Percentiles rank a stretch among this genome's conserved stretches.
Conservation (phyloP, 441 rosid species). For the Jatropha multifida region DNA sequence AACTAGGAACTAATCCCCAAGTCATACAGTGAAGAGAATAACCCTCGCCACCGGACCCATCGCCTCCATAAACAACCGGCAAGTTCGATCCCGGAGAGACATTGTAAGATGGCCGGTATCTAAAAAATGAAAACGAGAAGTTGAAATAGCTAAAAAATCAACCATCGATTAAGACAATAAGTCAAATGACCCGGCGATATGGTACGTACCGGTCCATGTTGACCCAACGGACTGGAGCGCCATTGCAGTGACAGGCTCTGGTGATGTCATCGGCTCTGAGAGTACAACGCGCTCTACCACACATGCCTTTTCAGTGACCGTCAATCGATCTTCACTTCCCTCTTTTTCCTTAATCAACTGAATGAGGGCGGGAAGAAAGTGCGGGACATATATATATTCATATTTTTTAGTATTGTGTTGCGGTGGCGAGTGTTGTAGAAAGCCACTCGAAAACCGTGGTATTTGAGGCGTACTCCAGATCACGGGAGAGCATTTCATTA, state of each 20-base stretch:
- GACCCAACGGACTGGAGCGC: conserved; percentile 39
- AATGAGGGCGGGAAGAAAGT: conserved; percentile 19
- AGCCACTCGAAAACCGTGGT: not conserved
- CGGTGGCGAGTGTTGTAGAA: not conserved
- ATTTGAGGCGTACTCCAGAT: not conserved
- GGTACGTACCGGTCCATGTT: conserved; percentile 51
- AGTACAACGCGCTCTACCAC: conserved; percentile 83
- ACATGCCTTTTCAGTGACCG: conserved; percentile 30
- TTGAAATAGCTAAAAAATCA: not conserved
- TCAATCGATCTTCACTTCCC: not conserved
- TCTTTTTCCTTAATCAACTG: not conserved
- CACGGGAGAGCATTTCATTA: too few species aligned
- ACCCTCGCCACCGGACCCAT: conserved; percentile 39
- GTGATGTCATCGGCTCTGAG: conserved; percentile 63
- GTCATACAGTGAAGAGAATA: conserved; percentile 71
- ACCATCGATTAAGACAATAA: not conserved
- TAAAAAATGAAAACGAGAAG: conserved; percentile 12
- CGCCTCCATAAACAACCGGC: conserved; percentile 62
- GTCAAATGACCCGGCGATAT: not conserved
- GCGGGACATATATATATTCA: not conserved
- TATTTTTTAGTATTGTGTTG: not conserved
- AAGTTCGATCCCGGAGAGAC: conserved; percentile 65
- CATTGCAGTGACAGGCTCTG: conserved; percentile 60
- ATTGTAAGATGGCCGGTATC: conserved; percentile 78
- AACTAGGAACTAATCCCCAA: conserved; percentile 87